A percentile compares a stretch with the other conserved stretches of the same genome.
phyloP scores from a whole-genome alignment of 129 eudicot genomes.

The Flaveria linearis region DNA sequence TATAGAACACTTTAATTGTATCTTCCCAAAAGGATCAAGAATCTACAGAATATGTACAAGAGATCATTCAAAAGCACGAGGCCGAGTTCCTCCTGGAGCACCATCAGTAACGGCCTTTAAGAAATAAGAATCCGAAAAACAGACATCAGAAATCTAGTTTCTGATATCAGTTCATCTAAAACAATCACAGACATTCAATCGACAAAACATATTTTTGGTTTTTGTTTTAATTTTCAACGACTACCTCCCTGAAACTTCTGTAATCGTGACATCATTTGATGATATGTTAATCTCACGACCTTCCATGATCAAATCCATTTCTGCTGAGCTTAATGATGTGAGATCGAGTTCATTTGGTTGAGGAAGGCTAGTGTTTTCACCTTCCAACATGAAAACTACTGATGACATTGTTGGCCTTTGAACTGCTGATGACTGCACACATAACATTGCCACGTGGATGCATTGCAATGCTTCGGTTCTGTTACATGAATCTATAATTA shows the following conservation, averaged over 20 bases:
- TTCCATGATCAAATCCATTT: conserved; percentile 50
- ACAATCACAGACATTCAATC: conserved; percentile 25
- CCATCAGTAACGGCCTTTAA: conserved; percentile 33
- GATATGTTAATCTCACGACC: conserved; percentile 42
- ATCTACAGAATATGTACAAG: conserved; percentile 24
- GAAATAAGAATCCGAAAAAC: conserved; percentile 28
- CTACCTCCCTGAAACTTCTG: conserved; percentile 45
- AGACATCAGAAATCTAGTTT: conserved; percentile 21
- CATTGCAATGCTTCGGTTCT: conserved; percentile 57
- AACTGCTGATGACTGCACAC: conserved; percentile 69
- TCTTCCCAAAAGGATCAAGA: conserved; percentile 4
- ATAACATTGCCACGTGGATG: conserved; percentile 71
- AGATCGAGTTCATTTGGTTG: conserved; percentile 59
- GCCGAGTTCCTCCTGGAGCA: background rate
- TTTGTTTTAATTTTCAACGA: background rate
- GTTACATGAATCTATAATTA: conserved; percentile 37
- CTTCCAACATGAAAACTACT: conserved; percentile 83
- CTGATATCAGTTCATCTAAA: conserved; percentile 23
- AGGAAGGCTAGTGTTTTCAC: conserved; percentile 61
- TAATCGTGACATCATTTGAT: conserved; percentile 31
- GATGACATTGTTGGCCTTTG: conserved; percentile 78
- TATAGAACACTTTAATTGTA: background rate
- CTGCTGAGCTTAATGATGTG: conserved; percentile 49
- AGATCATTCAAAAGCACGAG: conserved; percentile 11
- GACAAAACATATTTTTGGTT: background rate